These are phyloP conservation scores for Alternaria sp. DNA, from an alignment of 2,329 filamentous ascomycete species.

Conservation along the genomic window DNA sequence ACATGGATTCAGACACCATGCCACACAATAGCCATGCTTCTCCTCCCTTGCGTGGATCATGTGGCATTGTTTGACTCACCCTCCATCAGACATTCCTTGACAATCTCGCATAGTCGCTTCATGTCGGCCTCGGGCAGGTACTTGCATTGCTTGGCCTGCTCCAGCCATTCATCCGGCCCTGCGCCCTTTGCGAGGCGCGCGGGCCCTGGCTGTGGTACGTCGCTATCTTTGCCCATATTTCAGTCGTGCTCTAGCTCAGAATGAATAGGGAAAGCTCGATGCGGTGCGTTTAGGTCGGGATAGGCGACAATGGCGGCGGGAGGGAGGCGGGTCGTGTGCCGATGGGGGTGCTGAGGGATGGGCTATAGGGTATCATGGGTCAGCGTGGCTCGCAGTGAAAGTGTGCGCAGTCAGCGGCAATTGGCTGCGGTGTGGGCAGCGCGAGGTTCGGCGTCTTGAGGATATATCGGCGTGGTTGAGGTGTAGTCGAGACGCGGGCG, in stretches of 20 bases:
- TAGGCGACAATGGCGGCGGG: conserved; percentile 15
- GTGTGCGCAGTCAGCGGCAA: conserved; percentile 1
- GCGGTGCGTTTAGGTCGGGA: background rate
- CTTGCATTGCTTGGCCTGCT: conserved; percentile 95
- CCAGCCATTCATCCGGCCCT: conserved; percentile 93
- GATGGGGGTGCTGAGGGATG: conserved; percentile 35
- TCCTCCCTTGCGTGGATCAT: fast-evolving
- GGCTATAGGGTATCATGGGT: conserved; percentile 27
- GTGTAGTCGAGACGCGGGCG: conserved; percentile 12
- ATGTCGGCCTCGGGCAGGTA: conserved; percentile 95
- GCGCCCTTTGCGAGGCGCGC: conserved; percentile 83
- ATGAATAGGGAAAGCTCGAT: background rate
- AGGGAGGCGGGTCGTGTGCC: conserved; percentile 36
- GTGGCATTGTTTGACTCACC: conserved; percentile 60
- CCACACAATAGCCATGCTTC: background rate
- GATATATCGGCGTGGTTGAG: conserved; percentile 2
- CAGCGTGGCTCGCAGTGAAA: conserved; percentile 8
- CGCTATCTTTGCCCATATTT: conserved; percentile 59
- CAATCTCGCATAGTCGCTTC: conserved; percentile 98
- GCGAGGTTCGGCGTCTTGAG: background rate
- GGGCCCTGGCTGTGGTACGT: conserved; percentile 87
- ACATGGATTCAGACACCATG: too few species aligned
- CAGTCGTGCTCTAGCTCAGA: background rate
- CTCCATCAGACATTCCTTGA: conserved; percentile 99
- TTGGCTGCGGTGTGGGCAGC: background rate